These are phyloP conservation scores for Trypanosomatidae sp. DNA, from an alignment of 208 protist genomes.

Conservation along the genomic window DNA sequence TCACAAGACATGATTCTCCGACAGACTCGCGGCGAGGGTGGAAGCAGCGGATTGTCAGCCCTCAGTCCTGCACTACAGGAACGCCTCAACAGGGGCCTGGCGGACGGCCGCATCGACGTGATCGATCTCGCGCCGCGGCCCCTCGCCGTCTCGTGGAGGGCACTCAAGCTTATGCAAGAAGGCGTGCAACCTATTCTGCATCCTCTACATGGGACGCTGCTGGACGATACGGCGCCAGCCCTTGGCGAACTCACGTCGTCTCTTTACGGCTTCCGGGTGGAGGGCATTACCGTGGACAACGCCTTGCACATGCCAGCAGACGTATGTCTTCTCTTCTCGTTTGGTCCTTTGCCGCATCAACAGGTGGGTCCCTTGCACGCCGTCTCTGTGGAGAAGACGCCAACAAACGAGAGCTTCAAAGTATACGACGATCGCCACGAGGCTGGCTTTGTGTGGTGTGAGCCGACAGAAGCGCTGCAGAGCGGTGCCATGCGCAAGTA, in stretches of 20 bases:
- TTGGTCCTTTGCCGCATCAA: constrained; percentile 79
- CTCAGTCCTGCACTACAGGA: constrained; percentile 47
- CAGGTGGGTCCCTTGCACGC: constrained; percentile 67
- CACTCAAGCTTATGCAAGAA: constrained; percentile 56
- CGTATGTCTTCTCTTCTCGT: constrained; percentile 85
- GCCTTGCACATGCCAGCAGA: constrained; percentile 58
- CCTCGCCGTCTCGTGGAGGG: constrained; percentile 70
- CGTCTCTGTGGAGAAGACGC: constrained; percentile 49
- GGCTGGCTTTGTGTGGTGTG: constrained; percentile 82
- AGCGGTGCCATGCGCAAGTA: constrained; percentile 61
- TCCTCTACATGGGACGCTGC: constrained; percentile 50
- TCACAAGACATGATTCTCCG: constrained; percentile 62
- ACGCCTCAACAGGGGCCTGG: constrained; percentile 44
- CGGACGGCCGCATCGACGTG: constrained; percentile 52
- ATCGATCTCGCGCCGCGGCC: constrained; percentile 72
- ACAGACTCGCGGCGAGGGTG: constrained; percentile 10
- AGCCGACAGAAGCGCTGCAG: constrained; percentile 56
- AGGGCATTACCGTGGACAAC: constrained; percentile 80
- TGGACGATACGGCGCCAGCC: constrained; percentile 53
- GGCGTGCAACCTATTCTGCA: constrained; percentile 76
- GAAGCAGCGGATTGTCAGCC: constrained; percentile 7
- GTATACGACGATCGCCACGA: constrained; percentile 40
- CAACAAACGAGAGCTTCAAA: constrained; percentile 55
- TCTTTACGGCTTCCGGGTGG: constrained; percentile 82
- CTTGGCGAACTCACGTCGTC: constrained; percentile 39